Evolutionary conservation across 768 basidiomycete genomes (phyloP).

Genomic region (Podaxis sp.): DNA sequence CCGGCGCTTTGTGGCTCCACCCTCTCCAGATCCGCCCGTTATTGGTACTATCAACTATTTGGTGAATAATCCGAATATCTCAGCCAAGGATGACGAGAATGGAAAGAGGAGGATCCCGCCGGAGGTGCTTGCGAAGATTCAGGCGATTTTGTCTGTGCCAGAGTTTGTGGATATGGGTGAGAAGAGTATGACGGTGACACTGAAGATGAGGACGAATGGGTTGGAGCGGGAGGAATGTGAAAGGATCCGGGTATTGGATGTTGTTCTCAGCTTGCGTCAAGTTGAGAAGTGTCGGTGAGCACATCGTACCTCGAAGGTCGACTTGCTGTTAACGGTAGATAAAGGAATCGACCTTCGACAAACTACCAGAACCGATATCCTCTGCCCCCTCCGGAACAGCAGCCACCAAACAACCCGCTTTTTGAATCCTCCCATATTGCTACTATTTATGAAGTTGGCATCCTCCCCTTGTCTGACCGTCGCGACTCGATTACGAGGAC

Average conservation of each 20-base stretch:
- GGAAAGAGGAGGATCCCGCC: slow-evolving; percentile 39
- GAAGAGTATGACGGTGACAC: slow-evolving; percentile 47
- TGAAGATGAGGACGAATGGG: slow-evolving; percentile 60
- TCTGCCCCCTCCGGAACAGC: slow-evolving; percentile 50
- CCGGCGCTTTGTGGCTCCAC: slow-evolving; percentile 51
- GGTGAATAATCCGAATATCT: slow-evolving; percentile 34
- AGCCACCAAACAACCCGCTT: slow-evolving; percentile 66
- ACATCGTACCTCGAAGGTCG: not conserved
- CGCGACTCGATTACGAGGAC: slow-evolving; percentile 28
- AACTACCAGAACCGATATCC: slow-evolving; percentile 48
- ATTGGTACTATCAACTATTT: slow-evolving; percentile 40
- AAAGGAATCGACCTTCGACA: slow-evolving; percentile 40
- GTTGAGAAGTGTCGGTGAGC: slow-evolving; percentile 65
- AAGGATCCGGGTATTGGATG: slow-evolving; percentile 53
- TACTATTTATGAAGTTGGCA: slow-evolving; percentile 46
- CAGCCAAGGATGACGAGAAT: slow-evolving; percentile 18
- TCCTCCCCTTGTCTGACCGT: slow-evolving; percentile 26
- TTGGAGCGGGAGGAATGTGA: slow-evolving; percentile 47
- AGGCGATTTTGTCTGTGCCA: slow-evolving; percentile 64
- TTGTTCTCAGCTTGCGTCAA: slow-evolving; percentile 60
- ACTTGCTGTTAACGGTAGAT: slow-evolving; percentile 7
- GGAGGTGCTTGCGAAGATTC: slow-evolving; percentile 58
- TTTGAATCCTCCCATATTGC: slow-evolving; percentile 54
- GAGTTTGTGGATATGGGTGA: slow-evolving; percentile 47
- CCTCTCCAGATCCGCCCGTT: slow-evolving; percentile 30